These are phyloP conservation scores for Penicillium sclerotigenum DNA, from an alignment of 2,329 filamentous ascomycete genomes.

Conservation along the genomic window DNA sequence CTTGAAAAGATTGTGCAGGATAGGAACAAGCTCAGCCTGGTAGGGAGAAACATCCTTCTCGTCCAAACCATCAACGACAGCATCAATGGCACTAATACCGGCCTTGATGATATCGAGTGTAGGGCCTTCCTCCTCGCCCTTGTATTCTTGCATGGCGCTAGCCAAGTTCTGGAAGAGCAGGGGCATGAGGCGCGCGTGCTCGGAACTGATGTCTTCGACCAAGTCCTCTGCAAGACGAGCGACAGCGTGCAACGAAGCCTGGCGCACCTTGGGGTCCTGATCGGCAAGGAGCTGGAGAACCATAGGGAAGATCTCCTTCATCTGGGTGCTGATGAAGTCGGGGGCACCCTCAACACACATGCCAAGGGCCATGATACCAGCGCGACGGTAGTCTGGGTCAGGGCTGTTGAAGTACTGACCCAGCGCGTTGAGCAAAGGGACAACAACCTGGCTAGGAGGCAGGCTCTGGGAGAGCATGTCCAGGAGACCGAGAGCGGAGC, in stretches of 20 bases:
- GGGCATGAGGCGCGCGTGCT: constrained; percentile 81
- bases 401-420: constrained; percentile 72
- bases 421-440: constrained; percentile 84
- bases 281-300: constrained; percentile 81
- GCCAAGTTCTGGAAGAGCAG: constrained; percentile 86
- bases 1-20: constrained; percentile 77
- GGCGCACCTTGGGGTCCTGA: constrained; percentile 76
- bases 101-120: constrained; percentile 84
- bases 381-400: constrained; percentile 77
- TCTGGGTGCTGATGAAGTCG: constrained; percentile 93
- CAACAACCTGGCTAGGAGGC: constrained; percentile 88
- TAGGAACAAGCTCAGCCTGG: constrained; percentile 75
- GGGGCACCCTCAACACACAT: constrained; percentile 95
- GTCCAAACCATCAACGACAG: constrained; percentile 76
- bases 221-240: constrained; percentile 91
- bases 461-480: constrained; percentile 85
- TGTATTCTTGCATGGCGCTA: constrained; percentile 67
- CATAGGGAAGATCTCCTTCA: constrained; percentile 78
- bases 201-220: constrained; percentile 79
- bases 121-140: constrained; percentile 64
- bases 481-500: constrained; percentile 80
- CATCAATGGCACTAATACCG: constrained; percentile 85
- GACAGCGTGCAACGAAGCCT: constrained; percentile 81
- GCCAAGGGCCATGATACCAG: constrained; percentile 85
- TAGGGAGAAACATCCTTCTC: constrained; percentile 77